Base-by-base conservation (phyloP, 495 filamentous ascomycete genomes). In the Penicillium malachiteum region DNA sequence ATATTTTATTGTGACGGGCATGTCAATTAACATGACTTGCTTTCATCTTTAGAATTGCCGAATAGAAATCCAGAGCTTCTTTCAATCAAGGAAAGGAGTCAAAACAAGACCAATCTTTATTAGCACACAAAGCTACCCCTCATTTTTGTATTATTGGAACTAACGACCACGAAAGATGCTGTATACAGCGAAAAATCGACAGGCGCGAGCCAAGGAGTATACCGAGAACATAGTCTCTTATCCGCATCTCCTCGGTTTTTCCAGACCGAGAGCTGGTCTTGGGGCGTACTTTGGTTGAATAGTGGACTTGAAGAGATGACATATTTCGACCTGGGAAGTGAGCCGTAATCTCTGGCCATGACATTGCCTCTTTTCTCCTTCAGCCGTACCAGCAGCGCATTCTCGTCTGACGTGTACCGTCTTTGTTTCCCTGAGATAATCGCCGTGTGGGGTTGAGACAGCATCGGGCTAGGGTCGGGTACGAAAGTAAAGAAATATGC, bases 401-500 rank as follows among this genome's bases (percentile, higher is more conserved):
- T 54, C 51, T 59, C 50, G 46, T 55, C 51, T 14, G 47, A 49
- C 11, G 47, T 54, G 40, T 59, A 59, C 31, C 17, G 21, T 14
- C 38, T 44, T 33, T 49, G 45, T 59, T 59, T 55, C 39, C 26
- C 8, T 50, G 14, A 12, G 37, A 50, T 44, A 45, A 38, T 39
- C 46, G 45, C 45, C 46, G 47, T 49, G 47, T 56, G 37, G 16
- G 45, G 11, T 50, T 0, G 46, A 56, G 38, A 35, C 10, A 43
- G 37, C 32, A 45, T 56, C 39, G 54, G 47, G 54, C 54, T 56
- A 34, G 33, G 54, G 12, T 56, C 54, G 48, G 54, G 54, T 45
- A 56, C 47, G 54, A 56, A 50, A 43, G 47, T 56, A 50, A 56
- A 56, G 54, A 50, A 56, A 56, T 56, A 56, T 50, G 47, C 54